Evolutionary conservation across 306 rosid genomes (phyloP).

Genomic region (Dalbergia cultrata): DNA sequence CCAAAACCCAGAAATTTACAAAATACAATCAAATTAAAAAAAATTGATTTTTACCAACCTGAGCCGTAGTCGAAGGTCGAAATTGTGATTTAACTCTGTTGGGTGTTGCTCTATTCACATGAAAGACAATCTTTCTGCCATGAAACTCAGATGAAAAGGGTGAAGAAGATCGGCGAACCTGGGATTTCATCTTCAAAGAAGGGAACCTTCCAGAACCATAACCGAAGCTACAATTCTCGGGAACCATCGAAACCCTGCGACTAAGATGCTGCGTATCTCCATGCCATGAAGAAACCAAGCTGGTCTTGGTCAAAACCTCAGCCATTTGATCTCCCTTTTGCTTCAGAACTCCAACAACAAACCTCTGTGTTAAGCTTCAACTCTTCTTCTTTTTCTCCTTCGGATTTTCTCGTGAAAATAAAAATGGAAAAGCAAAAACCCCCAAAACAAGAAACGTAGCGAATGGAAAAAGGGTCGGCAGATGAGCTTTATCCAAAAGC

Average conservation of each 20-base stretch:
- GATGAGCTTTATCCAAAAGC: slow-evolving; percentile 47
- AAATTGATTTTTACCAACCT: slow-evolving; percentile 56
- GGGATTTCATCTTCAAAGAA: slow-evolving; percentile 58
- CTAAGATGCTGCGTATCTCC: slow-evolving; percentile 14
- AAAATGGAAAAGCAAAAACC: background rate
- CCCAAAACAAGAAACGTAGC: background rate
- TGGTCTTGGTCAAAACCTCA: slow-evolving; percentile 57
- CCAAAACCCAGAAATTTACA: background rate
- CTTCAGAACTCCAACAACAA: slow-evolving; percentile 12
- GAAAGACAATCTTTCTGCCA: slow-evolving; percentile 52
- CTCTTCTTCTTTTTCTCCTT: background rate
- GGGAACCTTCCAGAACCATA: slow-evolving; percentile 40
- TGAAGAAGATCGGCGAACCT: slow-evolving; percentile 43
- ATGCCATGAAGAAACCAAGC: slow-evolving; percentile 59
- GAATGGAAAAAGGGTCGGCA: slow-evolving; percentile 1
- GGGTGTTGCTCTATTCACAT: slow-evolving; percentile 45
- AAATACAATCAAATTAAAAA: background rate
- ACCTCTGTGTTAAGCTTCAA: background rate
- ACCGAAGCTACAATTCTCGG: slow-evolving; percentile 45
- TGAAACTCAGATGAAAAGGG: slow-evolving; percentile 53
- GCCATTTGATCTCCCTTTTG: slow-evolving; percentile 53
- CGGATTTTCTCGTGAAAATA: background rate
- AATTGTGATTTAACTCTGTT: slow-evolving; percentile 34
- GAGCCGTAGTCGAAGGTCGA: slow-evolving; percentile 51
- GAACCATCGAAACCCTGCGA: slow-evolving; percentile 46